phyloP scores from a whole-genome alignment of 495 filamentous ascomycete genomes.

The Talaromyces adpressus region DNA sequence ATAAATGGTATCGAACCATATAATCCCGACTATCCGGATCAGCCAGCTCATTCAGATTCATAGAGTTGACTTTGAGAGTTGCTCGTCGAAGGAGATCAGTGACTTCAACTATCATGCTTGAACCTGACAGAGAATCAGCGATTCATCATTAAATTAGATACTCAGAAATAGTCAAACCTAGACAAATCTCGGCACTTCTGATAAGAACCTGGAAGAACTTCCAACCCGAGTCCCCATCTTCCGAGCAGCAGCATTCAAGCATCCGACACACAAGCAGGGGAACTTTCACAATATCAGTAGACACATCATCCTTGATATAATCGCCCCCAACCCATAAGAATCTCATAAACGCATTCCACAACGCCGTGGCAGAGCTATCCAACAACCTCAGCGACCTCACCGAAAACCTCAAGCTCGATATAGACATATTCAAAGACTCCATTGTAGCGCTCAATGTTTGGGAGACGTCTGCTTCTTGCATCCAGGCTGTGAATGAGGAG shows the following conservation, averaged over 20 bases:
- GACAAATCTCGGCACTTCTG: conserved; percentile 1
- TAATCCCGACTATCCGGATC: conserved; percentile 6
- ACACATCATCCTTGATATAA: not conserved
- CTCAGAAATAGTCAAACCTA: not conserved
- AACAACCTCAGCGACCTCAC: conserved; percentile 14
- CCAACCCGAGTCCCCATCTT: not conserved
- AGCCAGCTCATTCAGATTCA: conserved; percentile 32
- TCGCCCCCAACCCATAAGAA: not conserved
- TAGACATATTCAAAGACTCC: not conserved
- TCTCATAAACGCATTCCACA: conserved; percentile 27
- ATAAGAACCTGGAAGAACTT: not conserved
- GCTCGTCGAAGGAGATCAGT: conserved; percentile 55
- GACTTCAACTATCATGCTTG: conserved; percentile 47
- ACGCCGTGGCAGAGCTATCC: conserved; percentile 25
- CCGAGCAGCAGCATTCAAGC: not conserved
- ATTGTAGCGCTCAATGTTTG: not conserved
- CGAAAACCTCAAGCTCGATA: not conserved
- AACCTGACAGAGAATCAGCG: conserved; percentile 30
- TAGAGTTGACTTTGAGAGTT: conserved; percentile 51
- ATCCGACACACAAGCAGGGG: not conserved
- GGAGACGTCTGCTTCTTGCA: not conserved
- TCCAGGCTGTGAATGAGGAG: not conserved
- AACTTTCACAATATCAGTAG: not conserved
- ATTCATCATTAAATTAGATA: not conserved
- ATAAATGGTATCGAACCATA: conserved; percentile 55